Evolutionary conservation across 2,329 filamentous ascomycete species (phyloP).

Genomic region (Zasmidium citrigriseum): DNA sequence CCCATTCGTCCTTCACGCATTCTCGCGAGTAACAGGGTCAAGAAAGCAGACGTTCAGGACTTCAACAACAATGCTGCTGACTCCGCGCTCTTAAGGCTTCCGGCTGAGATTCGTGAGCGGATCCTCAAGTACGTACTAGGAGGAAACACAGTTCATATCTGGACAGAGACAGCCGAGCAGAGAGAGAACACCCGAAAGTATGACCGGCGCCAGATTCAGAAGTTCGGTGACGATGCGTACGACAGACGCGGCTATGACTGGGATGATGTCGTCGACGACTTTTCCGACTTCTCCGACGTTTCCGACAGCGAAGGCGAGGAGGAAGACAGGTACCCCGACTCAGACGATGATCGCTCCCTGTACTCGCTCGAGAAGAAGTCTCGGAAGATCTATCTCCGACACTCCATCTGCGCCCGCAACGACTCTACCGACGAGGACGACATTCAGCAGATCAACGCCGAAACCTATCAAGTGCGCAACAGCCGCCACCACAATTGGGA

Average conservation of each 20-base stretch:
- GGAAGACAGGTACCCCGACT: neutral
- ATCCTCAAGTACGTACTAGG: neutral
- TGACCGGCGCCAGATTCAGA: too few relatives aligned
- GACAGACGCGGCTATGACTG: neutral
- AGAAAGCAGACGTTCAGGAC: neutral
- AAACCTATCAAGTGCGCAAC: neutral
- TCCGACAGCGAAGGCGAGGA: neutral
- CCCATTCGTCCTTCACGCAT: neutral
- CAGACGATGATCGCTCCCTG: neutral
- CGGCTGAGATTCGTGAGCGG: neutral
- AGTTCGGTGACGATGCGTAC: neutral
- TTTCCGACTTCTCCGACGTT: neutral
- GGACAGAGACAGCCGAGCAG: neutral
- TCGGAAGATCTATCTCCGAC: neutral
- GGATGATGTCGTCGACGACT: neutral
- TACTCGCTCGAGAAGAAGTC: neutral
- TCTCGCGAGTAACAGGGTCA: neutral
- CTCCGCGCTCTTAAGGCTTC: neutral
- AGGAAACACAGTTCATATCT: neutral
- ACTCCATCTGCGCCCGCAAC: neutral
- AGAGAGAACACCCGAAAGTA: too few relatives aligned
- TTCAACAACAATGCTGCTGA: neutral
- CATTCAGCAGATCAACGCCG: neutral
- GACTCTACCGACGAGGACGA: neutral
- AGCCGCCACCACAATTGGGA: neutral